phyloP scores from a whole-genome alignment of 2,329 filamentous ascomycete species.

The Sclerotinia glacialis region DNA sequence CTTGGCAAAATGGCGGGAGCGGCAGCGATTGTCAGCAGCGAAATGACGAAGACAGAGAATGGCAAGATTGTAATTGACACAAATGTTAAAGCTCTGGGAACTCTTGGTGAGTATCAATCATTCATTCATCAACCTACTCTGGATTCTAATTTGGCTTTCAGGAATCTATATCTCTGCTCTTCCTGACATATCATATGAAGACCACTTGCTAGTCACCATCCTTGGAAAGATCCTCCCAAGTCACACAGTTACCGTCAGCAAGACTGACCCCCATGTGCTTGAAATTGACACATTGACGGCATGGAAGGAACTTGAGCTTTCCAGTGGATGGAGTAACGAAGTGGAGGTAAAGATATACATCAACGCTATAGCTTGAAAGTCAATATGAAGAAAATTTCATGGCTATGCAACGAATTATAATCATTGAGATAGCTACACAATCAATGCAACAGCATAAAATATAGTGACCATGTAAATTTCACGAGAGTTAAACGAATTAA shows the following conservation, averaged over 20 bases:
- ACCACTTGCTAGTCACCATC: slow-evolving; percentile 72
- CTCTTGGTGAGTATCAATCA: slow-evolving; percentile 53
- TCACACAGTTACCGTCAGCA: slow-evolving; percentile 60
- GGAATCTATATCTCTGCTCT: slow-evolving; percentile 77
- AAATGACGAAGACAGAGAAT: slow-evolving; percentile 56
- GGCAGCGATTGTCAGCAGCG: slow-evolving; percentile 68
- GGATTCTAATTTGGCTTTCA: slow-evolving; percentile 35
- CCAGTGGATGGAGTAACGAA: slow-evolving; percentile 77
- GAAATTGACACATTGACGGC: slow-evolving; percentile 74
- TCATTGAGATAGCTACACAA: background rate
- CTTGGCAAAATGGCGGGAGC: slow-evolving; percentile 87
- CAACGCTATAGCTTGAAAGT: slow-evolving; percentile 20
- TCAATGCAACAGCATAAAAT: background rate
- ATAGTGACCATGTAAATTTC: no score
- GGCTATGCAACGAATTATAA: background rate
- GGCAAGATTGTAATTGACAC: slow-evolving; percentile 64
- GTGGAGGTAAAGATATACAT: slow-evolving; percentile 54
- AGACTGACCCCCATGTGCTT: slow-evolving; percentile 57
- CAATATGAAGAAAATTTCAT: background rate
- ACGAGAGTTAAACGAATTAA: background rate
- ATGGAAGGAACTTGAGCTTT: slow-evolving; percentile 71
- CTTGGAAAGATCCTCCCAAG: slow-evolving; percentile 67
- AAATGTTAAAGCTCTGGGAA: slow-evolving; percentile 75
- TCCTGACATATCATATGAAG: slow-evolving; percentile 55
- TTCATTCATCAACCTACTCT: background rate